Evolutionary conservation across 768 basidiomycete species (phyloP).

Genomic region (Xerocomus brunneocitrinus): DNA sequence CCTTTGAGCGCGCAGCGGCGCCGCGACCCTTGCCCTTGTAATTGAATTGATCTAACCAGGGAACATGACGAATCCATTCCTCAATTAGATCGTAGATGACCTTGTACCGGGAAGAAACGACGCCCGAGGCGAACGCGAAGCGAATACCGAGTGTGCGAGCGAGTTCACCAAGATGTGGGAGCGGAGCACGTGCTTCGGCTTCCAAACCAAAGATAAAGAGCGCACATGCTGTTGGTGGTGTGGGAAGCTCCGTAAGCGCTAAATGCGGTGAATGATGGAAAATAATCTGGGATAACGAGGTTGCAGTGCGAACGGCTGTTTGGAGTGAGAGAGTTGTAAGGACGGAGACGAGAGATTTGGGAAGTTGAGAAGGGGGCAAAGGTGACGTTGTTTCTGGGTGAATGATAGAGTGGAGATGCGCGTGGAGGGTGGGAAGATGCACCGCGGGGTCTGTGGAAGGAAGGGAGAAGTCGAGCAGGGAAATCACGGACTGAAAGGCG

Average conservation of each 20-base stretch:
- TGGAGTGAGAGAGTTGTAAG: conserved; percentile 38
- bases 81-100: conserved; percentile 55
- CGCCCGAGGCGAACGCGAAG: conserved; percentile 45
- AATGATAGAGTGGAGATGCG: conserved; percentile 44
- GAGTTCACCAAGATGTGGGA: conserved; percentile 53
- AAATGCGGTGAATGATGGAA: conserved; percentile 37
- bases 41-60: conserved; percentile 65
- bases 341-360: conserved; percentile 32
- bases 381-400: conserved; percentile 24
- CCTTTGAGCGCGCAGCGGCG: conserved; percentile 49
- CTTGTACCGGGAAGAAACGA: conserved; percentile 69
- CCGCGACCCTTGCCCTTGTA: conserved; percentile 30
- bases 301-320: conserved; percentile 40
- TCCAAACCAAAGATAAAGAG: conserved; percentile 68
- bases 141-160: conserved; percentile 52
- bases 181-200: conserved; percentile 50
- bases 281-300: conserved; percentile 40
- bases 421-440: conserved; percentile 54
- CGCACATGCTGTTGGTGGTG: conserved; percentile 58
- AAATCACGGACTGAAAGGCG: conserved; percentile 48
- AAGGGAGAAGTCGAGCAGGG: conserved; percentile 51
- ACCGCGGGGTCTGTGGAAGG: conserved; percentile 52
- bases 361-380: conserved; percentile 27
- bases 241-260: conserved; percentile 38
- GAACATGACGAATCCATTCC: conserved; percentile 57